phyloP scores from a whole-genome alignment of 805 yeast species.

The Suhomyces kilbournensis region DNA sequence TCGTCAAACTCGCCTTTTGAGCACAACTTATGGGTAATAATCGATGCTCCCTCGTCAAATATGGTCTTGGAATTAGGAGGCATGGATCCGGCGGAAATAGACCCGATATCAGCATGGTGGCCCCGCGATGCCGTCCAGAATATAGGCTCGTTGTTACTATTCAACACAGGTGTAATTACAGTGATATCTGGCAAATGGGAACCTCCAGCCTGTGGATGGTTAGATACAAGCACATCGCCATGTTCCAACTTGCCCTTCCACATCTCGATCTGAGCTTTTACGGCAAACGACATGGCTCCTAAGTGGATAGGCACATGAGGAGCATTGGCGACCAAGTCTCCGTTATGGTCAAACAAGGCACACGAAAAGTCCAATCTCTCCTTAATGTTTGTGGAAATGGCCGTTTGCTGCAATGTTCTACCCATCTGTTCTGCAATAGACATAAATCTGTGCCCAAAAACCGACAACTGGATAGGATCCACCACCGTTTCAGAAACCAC shows the following conservation, averaged over 20 bases:
- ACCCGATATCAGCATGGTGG: conserved; percentile 96
- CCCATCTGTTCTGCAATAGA: conserved; percentile 68
- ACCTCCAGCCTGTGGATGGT: conserved; percentile 45
- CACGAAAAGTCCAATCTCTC: conserved; percentile 46
- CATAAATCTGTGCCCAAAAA: conserved; percentile 42
- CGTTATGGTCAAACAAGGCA: conserved; percentile 41
- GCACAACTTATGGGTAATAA: conserved; percentile 73
- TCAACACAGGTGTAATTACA: conserved; percentile 85
- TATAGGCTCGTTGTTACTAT: conserved; percentile 47
- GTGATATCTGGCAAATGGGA: conserved; percentile 60
- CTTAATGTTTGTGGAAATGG: conserved; percentile 45
- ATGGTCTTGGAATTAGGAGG: conserved; percentile 86
- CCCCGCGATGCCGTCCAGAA: conserved; percentile 94
- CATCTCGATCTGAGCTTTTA: conserved; percentile 37
- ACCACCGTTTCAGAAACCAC: conserved; percentile 25
- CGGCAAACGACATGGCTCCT: conserved; percentile 49
- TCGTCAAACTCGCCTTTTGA: conserved; percentile 70
- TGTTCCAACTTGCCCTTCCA: conserved; percentile 40
- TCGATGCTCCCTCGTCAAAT: conserved; percentile 90
- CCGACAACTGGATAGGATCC: conserved; percentile 39
- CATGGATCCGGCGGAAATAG: conserved; percentile 88
- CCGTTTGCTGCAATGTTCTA: conserved; percentile 41
- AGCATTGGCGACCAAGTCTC: conserved; percentile 46
- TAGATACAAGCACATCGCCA: conserved; percentile 44
- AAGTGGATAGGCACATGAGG: conserved; percentile 46